Percentiles rank a stretch among this genome's conserved stretches.
phyloP scores from a whole-genome alignment of 2,329 filamentous ascomycete genomes.

The Zopfia rhizophila region DNA sequence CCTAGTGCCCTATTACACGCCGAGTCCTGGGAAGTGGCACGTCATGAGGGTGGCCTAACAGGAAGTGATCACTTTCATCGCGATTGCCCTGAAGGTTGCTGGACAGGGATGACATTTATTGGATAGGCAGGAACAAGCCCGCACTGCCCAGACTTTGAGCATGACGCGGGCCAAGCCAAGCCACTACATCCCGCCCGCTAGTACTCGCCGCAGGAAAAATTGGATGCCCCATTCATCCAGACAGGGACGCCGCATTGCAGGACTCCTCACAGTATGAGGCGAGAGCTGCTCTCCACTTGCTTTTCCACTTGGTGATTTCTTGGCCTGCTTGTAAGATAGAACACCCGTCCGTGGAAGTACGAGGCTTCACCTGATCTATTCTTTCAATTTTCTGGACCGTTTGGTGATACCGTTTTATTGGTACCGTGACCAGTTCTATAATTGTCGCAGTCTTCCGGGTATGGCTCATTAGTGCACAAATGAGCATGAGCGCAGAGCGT shows the following conservation, averaged over 20 bases:
- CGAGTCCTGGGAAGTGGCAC: conserved; percentile 11
- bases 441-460: no score
- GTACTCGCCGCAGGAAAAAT: conserved; percentile 10
- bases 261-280: no score
- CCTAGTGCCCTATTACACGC: no score
- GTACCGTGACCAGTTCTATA: conserved; percentile 16
- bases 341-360: conserved; percentile 20
- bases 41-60: no score
- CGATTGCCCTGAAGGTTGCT: no score
- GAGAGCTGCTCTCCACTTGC: not conserved
- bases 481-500: not conserved
- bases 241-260: no score
- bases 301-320: conserved; percentile 8
- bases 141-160: conserved; percentile 15
- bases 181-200: conserved; percentile 4
- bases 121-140: conserved; percentile 10
- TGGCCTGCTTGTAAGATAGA: conserved; percentile 19
- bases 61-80: no score
- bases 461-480: conserved; percentile 2
- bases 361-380: conserved; percentile 8
- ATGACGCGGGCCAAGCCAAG: conserved; percentile 28
- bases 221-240: no score
- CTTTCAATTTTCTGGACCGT: not conserved
- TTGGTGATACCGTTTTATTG: conserved; percentile 12
- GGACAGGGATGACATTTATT: conserved; percentile 1